Evolutionary conservation across 169 alveolate genomes (phyloP).

Genomic region (Besnoitia besnoiti): DNA sequence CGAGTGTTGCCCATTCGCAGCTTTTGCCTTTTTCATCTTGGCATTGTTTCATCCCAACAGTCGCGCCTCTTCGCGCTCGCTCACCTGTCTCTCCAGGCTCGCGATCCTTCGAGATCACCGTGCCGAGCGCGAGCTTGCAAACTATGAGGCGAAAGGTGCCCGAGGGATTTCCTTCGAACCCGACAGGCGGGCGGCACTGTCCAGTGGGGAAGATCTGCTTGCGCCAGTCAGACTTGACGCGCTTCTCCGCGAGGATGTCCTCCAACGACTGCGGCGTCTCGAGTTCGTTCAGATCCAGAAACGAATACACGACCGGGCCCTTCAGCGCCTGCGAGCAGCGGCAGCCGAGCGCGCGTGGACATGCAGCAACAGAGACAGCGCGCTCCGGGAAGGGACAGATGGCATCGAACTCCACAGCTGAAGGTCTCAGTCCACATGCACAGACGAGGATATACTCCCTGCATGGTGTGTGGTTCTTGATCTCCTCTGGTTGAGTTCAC

Average conservation of each 20-base stretch:
- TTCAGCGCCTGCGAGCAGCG: constrained; percentile 72
- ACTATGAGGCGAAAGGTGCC: constrained; percentile 74
- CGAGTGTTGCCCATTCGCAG: neutral
- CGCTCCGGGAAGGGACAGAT: too few species aligned
- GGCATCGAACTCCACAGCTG: too few species aligned
- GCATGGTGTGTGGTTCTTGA: too few species aligned
- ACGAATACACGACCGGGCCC: constrained; percentile 74
- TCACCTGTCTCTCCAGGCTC: neutral
- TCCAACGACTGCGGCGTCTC: constrained; percentile 79
- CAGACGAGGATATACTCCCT: too few species aligned
- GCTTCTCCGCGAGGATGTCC: constrained; percentile 44
- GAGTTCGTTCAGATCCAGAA: constrained; percentile 75
- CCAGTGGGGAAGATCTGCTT: constrained; percentile 75
- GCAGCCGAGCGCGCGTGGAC: too few species aligned
- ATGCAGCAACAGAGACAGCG: neutral
- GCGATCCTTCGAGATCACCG: neutral
- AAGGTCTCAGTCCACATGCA: too few species aligned
- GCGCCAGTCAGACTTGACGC: constrained; percentile 50
- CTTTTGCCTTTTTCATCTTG: too few species aligned
- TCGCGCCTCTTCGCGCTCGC: neutral
- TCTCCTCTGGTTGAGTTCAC: too few species aligned
- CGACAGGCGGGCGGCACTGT: constrained; percentile 75
- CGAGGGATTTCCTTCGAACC: constrained; percentile 79
- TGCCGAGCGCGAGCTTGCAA: constrained; percentile 77
- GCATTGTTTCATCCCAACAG: neutral